Base-by-base conservation (phyloP, 2,329 filamentous ascomycete genomes). In the Meredithiella fracta region DNA sequence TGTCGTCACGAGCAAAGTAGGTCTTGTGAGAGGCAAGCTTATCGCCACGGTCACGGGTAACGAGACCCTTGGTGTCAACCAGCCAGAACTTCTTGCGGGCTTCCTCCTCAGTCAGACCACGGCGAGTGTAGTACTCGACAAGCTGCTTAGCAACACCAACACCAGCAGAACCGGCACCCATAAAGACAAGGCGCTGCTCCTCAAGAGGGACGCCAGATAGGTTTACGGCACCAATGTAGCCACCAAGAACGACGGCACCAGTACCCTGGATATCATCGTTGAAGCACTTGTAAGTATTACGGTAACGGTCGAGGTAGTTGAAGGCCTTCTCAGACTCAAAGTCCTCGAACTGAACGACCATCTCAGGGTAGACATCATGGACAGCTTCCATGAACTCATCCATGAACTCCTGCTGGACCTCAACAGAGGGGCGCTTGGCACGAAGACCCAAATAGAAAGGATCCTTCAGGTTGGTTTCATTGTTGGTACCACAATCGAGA, bases 181-280 rank as follows among this genome's bases (percentile, higher is more conserved):
- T 85, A 74, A 98, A 98, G 62, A 97, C 88, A 38, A 95, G 85
- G 56, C 85, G 85, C 70, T 98, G 92, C 65, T 97, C 88, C 70
- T 88, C 85, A 53, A 90, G 72, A 26, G 88, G 86, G 15, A 95
- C 81, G 53, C 84, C 85, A 14, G 89, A 94, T 59, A 87, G 80
- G 71, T 91, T 91, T 59, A 94, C 88, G 42, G 79, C 80, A 57
- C 78, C 77, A 59, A 83, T 83, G 54, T 69, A 80, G 75, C 91
- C 91, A 61, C 79, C 91, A 56, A 96, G 78, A 60, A 97, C 89
- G 65, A 98, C 92, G 60, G 91, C 89, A 63, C 92, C 92, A 63
- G 92, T 97, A 62, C 91, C 91, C 74, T 97, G 91, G 66, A 98
- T 92, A 67, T 98, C 91, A 66, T 97, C 92, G 69, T 97, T 97